Conservation (phyloP, 2,329 filamentous ascomycete species). For the Plectosphaerella cucumerina region DNA sequence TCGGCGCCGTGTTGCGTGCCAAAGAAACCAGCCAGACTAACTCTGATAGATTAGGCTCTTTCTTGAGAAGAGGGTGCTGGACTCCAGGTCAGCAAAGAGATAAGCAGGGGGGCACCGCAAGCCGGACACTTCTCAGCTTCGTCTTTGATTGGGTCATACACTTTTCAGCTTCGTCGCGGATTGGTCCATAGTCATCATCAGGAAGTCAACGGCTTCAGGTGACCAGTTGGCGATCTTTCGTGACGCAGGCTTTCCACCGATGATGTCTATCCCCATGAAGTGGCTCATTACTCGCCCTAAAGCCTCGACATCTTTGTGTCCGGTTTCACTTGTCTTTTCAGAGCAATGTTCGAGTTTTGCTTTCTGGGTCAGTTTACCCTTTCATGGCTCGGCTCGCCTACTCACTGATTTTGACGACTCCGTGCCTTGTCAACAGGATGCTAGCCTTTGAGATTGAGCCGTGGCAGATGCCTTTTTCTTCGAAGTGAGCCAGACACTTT, state of each 20-base stretch:
- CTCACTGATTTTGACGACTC: not conserved
- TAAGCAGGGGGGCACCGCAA: not conserved
- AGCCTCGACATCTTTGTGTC: not conserved
- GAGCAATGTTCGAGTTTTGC: not conserved
- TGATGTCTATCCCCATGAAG: not conserved
- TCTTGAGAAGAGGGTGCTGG: not conserved
- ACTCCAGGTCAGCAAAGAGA: not conserved
- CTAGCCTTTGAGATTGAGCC: not conserved
- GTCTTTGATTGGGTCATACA: too few species aligned
- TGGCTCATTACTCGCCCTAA: not conserved
- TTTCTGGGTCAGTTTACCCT: not conserved
- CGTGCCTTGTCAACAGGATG: not conserved
- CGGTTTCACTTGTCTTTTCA: not conserved
- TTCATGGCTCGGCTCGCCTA: not conserved
- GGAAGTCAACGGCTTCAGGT: not conserved
- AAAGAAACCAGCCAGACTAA: not conserved
- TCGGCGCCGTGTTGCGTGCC: too few species aligned
- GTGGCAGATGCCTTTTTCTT: not conserved
- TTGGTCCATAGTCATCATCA: not conserved
- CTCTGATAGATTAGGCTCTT: not conserved
- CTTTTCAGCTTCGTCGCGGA: not conserved
- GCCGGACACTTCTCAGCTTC: too few species aligned
- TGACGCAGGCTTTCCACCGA: not conserved
- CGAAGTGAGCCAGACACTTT: not conserved
- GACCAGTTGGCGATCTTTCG: not conserved